Evolutionary conservation across 2,329 filamentous ascomycete genomes (phyloP), one percentile per base, ranked within the genome.

Genomic region (Claviceps spartinae): DNA sequence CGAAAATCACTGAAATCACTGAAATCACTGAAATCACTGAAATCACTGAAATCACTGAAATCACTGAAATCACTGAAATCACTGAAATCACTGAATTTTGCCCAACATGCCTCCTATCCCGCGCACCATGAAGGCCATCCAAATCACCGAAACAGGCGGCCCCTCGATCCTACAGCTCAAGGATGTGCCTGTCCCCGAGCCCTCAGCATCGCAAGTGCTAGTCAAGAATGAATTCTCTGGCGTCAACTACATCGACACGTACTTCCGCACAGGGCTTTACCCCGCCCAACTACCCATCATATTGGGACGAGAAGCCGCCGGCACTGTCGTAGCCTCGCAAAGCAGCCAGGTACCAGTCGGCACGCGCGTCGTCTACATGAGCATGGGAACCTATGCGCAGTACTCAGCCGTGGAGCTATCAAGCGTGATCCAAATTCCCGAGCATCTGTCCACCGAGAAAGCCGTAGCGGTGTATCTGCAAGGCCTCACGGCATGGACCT

Each of bases 211-310:
- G 54, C 76, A 95, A 58, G 68, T 95, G 22, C 77, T 95, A 4
- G 79, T 95, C 54, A 85, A 84, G 68, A 95, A 95, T 67, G 79
- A 83, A 57, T 86, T 79, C 64, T 75, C 85, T 48, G 90, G 89
- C 54, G 73, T 95, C 55, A 95, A 95, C 70, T 95, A 79, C 70
- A 94, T 95, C 62, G 90, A 95, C 68, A 95, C 73, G 41, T 95
- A 95, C 70, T 94, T 90, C 77, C 88, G 90, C 65, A 81, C 78
- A 13, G 90, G 90, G 11, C 78, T 95, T 49, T 95, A 95, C 73
- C 71, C 75, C 11, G 72, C 82, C 1, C 76, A 85, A 0, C 81
- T 86, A 60, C 90, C 89, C 4, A 77, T 86, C 60, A 82, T 83
- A 49, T 82, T 91, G 20, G 89, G 90, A 55, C 83, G 85, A 60